Evolutionary conservation across 768 basidiomycete species (phyloP), one percentile per base, ranked within the genome.

Genomic region (Mycena pura): DNA sequence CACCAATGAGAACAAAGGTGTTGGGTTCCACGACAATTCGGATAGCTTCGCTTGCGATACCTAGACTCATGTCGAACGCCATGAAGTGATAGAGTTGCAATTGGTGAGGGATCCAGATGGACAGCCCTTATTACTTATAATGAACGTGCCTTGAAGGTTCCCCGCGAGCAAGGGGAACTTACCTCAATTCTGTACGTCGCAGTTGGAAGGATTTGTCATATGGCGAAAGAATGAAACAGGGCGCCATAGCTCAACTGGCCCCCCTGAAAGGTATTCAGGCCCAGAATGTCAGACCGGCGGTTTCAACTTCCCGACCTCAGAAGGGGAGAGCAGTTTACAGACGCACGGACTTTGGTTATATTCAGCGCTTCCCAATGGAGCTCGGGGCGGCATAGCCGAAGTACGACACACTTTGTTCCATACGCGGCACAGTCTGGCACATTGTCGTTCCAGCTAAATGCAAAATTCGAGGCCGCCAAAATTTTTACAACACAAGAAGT

Each of bases 1-100:
- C 44, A 28, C 44, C 44, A 45, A 45, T 45, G 44, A 45, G 25
- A 45, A 45, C 24, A 45, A 45, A 45, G 44, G 44, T 45, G 44
- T 45, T 45, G 24, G 44, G 44, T 17, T 45, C 6, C 44, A 45
- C 44, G 44, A 45, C 44, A 45, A 45, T 45, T 22, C 44, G 44
- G 28, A 45, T 45, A 45, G 44, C 44, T 4, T 45, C 24, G 44
- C 44, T 45, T 15, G 44, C 44, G 44, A 45, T 45, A 27, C 44
- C 44, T 45, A 45, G 44, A 45, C 44, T 17, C 28, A 3, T 45
- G 44, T 45, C 44, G 44, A 27, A 45, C 24, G 44, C 44, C 44
- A 45, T 45, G 44, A 10, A 28, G 38, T 39, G 38, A 39, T 15
- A 27, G 22, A 27, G 44, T 27, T 45, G 28, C 11, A 45, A 27